Evolutionary conservation across 1,284 basidiomycete species (phyloP).

Genomic region (Porogramme epimiltina): DNA sequence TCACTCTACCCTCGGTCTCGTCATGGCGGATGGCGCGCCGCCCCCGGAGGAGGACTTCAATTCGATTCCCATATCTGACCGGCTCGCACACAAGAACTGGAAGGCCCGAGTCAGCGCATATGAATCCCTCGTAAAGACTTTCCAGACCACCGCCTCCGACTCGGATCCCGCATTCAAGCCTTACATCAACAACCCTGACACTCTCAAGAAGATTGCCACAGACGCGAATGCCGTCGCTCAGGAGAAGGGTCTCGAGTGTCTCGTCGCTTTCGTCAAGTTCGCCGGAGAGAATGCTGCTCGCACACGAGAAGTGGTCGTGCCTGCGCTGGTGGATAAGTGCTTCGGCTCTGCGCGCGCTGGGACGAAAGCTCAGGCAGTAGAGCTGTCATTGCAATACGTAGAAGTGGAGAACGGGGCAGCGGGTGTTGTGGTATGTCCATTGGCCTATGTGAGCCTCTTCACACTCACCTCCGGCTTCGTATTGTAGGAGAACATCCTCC

Average conservation of each 20-base stretch:
- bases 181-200: slow-evolving; percentile 76
- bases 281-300: slow-evolving; percentile 87
- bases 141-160: slow-evolving; percentile 88
- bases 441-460: slow-evolving; percentile 15
- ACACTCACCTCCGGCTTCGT: slow-evolving; percentile 28
- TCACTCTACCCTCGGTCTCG: slow-evolving; percentile 9
- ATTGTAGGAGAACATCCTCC: slow-evolving; percentile 77
- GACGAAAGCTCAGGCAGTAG: slow-evolving; percentile 89
- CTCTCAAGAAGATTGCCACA: slow-evolving; percentile 85
- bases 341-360: slow-evolving; percentile 90
- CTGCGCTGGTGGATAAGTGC: slow-evolving; percentile 94
- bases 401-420: slow-evolving; percentile 92
- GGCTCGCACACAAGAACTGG: slow-evolving; percentile 96
- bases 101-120: slow-evolving; percentile 96
- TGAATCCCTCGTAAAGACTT: slow-evolving; percentile 84
- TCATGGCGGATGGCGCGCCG: slow-evolving; percentile 82
- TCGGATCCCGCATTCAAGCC: slow-evolving; percentile 93
- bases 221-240: slow-evolving; percentile 98
- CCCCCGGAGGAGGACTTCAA: slow-evolving; percentile 95
- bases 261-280: slow-evolving; percentile 85
- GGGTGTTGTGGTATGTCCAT: slow-evolving; percentile 80
- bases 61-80: slow-evolving; percentile 76
- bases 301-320: slow-evolving; percentile 82
- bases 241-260: slow-evolving; percentile 92
- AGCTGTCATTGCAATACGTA: slow-evolving; percentile 87